Conservation (phyloP, 2,329 filamentous ascomycete genomes). For the Curvularia verruculosa region DNA sequence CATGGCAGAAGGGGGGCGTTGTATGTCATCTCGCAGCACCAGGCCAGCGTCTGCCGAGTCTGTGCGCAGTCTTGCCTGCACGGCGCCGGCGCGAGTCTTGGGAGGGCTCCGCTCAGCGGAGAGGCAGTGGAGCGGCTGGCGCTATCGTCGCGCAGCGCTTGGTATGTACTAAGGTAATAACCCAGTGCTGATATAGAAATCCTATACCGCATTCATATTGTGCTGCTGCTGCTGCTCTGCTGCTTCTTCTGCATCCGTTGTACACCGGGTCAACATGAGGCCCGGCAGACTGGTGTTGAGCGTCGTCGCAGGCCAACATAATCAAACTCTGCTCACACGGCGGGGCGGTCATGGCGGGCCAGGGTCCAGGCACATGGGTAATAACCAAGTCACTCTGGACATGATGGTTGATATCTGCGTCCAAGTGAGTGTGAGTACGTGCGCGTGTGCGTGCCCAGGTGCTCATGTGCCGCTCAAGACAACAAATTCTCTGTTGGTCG, state of each 20-base stretch:
- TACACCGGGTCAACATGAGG: background rate
- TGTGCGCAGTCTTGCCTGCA: slow-evolving; percentile 23
- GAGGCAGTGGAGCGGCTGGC: slow-evolving; percentile 25
- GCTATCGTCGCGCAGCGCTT: slow-evolving; percentile 23
- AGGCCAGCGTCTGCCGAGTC: slow-evolving; percentile 20
- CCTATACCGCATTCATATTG: no score
- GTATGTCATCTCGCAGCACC: slow-evolving; percentile 31
- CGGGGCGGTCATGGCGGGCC: slow-evolving; percentile 24
- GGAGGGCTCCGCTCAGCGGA: slow-evolving; percentile 31
- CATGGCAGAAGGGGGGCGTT: slow-evolving; percentile 10
- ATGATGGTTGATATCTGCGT: no score
- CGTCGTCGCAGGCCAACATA: background rate
- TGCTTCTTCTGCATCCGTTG: slow-evolving; percentile 22
- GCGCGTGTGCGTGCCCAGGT: background rate
- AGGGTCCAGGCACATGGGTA: slow-evolving; percentile 28
- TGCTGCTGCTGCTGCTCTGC: slow-evolving; percentile 10
- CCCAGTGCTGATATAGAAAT: slow-evolving; percentile 11
- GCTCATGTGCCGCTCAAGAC: slow-evolving; percentile 17
- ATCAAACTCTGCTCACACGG: slow-evolving; percentile 15
- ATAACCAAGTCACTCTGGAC: slow-evolving; percentile 12
- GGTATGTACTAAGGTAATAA: no score
- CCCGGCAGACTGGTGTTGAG: background rate
- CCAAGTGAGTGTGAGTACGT: background rate
- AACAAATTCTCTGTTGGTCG: slow-evolving; percentile 11
- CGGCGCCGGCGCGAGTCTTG: slow-evolving; percentile 8